These are phyloP conservation scores for Ampelomyces quisqualis DNA, from an alignment of 2,329 filamentous ascomycete genomes.

Conservation along the genomic window DNA sequence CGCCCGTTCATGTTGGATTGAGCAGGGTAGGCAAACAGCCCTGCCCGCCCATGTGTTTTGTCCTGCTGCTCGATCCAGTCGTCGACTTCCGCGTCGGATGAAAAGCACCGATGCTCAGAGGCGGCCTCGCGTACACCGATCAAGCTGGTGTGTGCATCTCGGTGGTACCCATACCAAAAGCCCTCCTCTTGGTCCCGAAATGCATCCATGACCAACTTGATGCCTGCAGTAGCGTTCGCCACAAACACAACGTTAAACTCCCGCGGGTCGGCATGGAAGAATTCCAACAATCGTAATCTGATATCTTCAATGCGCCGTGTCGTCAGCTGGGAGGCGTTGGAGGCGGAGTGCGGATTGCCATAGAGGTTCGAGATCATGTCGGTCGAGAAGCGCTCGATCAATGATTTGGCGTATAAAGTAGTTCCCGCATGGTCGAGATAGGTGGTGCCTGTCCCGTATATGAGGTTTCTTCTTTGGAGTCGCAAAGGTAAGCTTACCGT, in stretches of 20 bases:
- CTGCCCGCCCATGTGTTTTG: slow-evolving; percentile 21
- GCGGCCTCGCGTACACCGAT: slow-evolving; percentile 77
- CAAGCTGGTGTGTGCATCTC: slow-evolving; percentile 82
- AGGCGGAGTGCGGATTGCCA: slow-evolving; percentile 90
- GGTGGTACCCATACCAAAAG: slow-evolving; percentile 81
- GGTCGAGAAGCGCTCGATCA: slow-evolving; percentile 75
- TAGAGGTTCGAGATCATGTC: slow-evolving; percentile 79
- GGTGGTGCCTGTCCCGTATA: slow-evolving; percentile 59
- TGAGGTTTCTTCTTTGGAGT: not conserved
- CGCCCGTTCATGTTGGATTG: slow-evolving; percentile 92
- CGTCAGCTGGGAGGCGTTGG: slow-evolving; percentile 74
- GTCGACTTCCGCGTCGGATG: slow-evolving; percentile 62
- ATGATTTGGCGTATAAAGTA: slow-evolving; percentile 76
- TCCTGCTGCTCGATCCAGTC: slow-evolving; percentile 58
- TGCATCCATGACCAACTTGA: slow-evolving; percentile 82
- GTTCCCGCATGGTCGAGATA: slow-evolving; percentile 97
- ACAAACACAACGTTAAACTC: slow-evolving; percentile 89
- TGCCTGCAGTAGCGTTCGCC: slow-evolving; percentile 85
- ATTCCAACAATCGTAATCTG: slow-evolving; percentile 67
- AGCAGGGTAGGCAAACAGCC: slow-evolving; percentile 77
- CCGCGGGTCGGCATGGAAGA: slow-evolving; percentile 78
- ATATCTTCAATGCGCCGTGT: slow-evolving; percentile 74
- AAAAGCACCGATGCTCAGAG: slow-evolving; percentile 63
- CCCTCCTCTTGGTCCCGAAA: slow-evolving; percentile 68
- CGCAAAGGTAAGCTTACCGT: slow-evolving; percentile 51